A percentile compares a stretch with the other conserved stretches of the same genome.
These are phyloP conservation scores for Eremochloa ophiuroides DNA, from an alignment of 176 grass and related monocot species.

Conservation along the genomic window DNA sequence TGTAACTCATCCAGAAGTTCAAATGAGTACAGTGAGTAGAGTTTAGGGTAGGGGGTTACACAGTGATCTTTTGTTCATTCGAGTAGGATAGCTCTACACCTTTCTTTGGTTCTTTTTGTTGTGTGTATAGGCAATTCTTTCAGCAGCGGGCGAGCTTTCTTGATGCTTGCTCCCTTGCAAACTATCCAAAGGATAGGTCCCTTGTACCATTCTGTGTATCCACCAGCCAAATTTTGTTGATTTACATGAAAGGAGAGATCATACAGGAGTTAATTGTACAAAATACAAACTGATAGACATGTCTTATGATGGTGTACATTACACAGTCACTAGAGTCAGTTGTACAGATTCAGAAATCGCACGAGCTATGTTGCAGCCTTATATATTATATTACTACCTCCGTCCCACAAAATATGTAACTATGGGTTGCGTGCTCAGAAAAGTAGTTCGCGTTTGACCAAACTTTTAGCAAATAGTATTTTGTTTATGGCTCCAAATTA, in stretches of 20 bases:
- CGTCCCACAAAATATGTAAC: no score
- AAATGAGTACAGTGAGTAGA: constrained; percentile 60
- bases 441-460: no score
- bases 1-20: constrained; percentile 47
- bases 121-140: constrained; percentile 82
- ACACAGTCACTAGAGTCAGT: not conserved
- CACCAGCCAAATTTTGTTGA: constrained; percentile 54
- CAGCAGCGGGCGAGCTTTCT: constrained; percentile 46
- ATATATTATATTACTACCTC: no score
- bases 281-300: constrained; percentile 14
- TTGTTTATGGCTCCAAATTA: no score
- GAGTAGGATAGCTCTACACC: constrained; percentile 32
- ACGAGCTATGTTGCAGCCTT: not conserved
- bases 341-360: not conserved
- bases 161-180: constrained; percentile 40
- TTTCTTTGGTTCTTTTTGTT: constrained; percentile 51
- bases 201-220: constrained; percentile 59
- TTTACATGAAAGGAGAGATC: constrained; percentile 45
- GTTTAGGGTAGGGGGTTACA: constrained; percentile 36
- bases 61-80: constrained; percentile 46
- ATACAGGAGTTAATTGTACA: constrained; percentile 43
- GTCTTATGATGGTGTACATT: not conserved
- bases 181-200: constrained; percentile 78
- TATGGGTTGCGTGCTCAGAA: no score
- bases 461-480: no score